Percentiles rank a stretch among this genome's conserved stretches.
These are phyloP conservation scores for Blastocystis sp. DNA, from an alignment of 352 stramenopile genomes.

Conservation along the genomic window DNA sequence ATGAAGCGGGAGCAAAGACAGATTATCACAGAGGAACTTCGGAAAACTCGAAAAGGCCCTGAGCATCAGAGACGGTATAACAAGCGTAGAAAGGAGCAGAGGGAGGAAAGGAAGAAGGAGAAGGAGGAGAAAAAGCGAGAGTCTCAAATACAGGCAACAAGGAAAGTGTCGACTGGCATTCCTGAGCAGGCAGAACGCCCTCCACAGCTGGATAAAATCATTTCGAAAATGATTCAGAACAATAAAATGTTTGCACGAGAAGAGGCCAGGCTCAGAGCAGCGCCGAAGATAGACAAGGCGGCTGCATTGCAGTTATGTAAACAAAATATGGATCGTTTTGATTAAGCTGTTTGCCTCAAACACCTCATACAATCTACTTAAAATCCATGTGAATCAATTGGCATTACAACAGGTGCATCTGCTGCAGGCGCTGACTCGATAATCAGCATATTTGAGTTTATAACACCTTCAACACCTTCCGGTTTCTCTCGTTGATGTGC, in stretches of 20 bases:
- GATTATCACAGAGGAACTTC: not conserved
- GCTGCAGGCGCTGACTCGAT: not conserved
- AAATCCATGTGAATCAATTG: not conserved
- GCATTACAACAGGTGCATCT: not conserved
- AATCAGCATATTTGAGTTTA: not conserved
- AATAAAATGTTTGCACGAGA: slow-evolving; percentile 1
- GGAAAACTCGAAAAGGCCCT: not conserved
- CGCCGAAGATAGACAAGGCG: not conserved
- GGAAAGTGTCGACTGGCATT: not conserved
- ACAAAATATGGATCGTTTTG: slow-evolving; percentile 22
- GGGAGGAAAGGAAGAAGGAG: not conserved
- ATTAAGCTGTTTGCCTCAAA: slow-evolving; percentile 39
- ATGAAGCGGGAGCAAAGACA: not conserved
- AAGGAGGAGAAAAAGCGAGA: not conserved
- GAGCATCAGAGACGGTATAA: slow-evolving; percentile 11
- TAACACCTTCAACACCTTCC: not conserved
- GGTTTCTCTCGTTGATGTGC: not conserved
- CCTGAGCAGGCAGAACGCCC: slow-evolving; percentile 19
- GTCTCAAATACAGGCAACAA: not conserved
- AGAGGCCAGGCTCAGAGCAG: not conserved
- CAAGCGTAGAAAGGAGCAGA: not conserved
- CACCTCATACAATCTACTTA: not conserved
- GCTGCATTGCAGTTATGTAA: not conserved
- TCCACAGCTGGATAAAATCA: slow-evolving; percentile 32
- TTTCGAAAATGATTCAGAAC: slow-evolving; percentile 28